phyloP scores from a whole-genome alignment of 345 rosid species.

The Salix udensis region DNA sequence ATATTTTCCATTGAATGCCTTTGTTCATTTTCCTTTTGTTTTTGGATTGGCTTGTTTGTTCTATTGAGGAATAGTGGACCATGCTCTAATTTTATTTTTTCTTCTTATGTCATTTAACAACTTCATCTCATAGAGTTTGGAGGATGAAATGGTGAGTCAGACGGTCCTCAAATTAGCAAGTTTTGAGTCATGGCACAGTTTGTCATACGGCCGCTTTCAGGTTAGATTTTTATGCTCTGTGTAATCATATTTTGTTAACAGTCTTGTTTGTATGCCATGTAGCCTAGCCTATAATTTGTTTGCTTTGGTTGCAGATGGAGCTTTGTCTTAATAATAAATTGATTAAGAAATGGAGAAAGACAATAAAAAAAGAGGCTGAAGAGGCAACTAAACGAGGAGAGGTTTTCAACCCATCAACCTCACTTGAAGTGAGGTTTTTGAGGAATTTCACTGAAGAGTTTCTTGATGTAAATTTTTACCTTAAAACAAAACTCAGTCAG shows the following conservation, averaged over 20 bases:
- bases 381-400: slow-evolving; percentile 58
- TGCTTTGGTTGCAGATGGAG: slow-evolving; percentile 65
- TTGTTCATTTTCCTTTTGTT: no score
- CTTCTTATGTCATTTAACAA: not conserved
- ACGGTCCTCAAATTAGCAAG: slow-evolving; percentile 79
- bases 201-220: slow-evolving; percentile 96
- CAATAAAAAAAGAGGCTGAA: slow-evolving; percentile 70
- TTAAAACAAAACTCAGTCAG: not conserved
- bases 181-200: slow-evolving; percentile 81
- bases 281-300: slow-evolving; percentile 9
- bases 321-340: slow-evolving; percentile 79
- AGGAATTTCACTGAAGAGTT: slow-evolving; percentile 87
- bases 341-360: slow-evolving; percentile 85
- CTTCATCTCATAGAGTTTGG: slow-evolving; percentile 71
- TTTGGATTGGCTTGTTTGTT: not conserved
- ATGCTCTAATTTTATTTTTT: not conserved
- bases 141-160: slow-evolving; percentile 86
- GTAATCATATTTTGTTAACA: not conserved
- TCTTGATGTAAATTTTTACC: slow-evolving; percentile 52
- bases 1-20: no score
- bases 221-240: slow-evolving; percentile 27
- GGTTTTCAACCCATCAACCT: slow-evolving; percentile 51
- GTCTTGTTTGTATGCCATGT: slow-evolving; percentile 1
- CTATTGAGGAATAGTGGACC: not conserved
- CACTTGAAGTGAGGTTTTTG: slow-evolving; percentile 71